A percentile compares a stretch with the other conserved stretches of the same genome.
phyloP scores from a whole-genome alignment of 177 flowering plant species.

The Tripterygium wilfordii region DNA sequence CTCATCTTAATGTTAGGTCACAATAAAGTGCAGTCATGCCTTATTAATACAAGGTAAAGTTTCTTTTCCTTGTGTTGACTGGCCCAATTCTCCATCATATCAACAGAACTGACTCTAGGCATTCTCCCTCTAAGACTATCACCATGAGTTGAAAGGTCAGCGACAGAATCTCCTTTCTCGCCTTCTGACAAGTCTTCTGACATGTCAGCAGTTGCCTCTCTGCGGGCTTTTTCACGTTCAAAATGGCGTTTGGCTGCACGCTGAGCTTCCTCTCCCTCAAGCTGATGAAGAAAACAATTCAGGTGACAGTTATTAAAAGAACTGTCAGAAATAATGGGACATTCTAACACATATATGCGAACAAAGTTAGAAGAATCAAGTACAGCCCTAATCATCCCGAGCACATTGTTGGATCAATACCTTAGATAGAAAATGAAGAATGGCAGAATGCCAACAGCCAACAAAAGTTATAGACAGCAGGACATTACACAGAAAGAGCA shows the following conservation, averaged over 20 bases:
- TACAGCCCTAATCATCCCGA: too few relatives aligned
- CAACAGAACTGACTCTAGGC: constrained; percentile 76
- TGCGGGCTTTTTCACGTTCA: constrained; percentile 88
- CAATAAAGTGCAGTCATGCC: constrained; percentile 39
- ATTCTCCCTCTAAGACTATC: constrained; percentile 55
- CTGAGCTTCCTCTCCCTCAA: constrained; percentile 76
- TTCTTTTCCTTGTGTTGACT: constrained; percentile 73
- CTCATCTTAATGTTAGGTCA: too few relatives aligned
- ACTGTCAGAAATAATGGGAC: too few relatives aligned
- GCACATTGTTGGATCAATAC: too few relatives aligned
- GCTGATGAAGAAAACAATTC: constrained; percentile 37
- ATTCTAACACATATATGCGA: too few relatives aligned
- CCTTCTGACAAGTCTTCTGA: constrained; percentile 97
- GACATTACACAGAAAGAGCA: too few relatives aligned
- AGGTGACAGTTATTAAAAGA: too few relatives aligned
- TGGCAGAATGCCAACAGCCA: too few relatives aligned
- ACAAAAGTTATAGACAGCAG: too few relatives aligned
- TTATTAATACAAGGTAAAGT: constrained; percentile 77
- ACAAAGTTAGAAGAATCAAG: too few relatives aligned
- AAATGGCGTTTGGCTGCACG: constrained; percentile 68
- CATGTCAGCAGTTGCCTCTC: constrained; percentile 93
- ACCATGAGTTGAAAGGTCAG: constrained; percentile 72
- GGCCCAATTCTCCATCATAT: constrained; percentile 74
- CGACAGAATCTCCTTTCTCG: constrained; percentile 66
- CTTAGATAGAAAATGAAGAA: too few relatives aligned